These are phyloP conservation scores for Ceratocystis eucalypticola DNA, from an alignment of 2,329 filamentous ascomycete genomes.

Conservation along the genomic window DNA sequence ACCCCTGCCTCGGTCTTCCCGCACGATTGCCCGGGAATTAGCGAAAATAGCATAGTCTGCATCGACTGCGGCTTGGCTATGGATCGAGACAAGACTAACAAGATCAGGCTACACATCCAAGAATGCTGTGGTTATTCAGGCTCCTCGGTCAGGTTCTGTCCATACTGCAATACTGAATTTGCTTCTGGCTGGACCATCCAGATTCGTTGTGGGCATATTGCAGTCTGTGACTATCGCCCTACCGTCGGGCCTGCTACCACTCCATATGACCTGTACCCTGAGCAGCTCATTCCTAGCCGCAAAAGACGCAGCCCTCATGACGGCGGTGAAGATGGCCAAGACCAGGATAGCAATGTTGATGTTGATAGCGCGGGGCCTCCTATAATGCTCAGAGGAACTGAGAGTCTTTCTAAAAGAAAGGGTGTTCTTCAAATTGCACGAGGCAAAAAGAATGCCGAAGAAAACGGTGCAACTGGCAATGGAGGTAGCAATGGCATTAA, in stretches of 20 bases:
- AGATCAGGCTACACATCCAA: conserved; percentile 18
- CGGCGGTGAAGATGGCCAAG: neutral
- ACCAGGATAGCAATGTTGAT: neutral
- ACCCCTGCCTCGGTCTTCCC: conserved; percentile 16
- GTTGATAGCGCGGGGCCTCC: neutral
- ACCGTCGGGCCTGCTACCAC: neutral
- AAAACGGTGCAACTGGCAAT: neutral
- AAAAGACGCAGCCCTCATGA: neutral
- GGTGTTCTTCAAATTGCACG: neutral
- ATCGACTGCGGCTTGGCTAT: conserved; percentile 19
- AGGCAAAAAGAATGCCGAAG: neutral
- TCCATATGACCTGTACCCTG: conserved; percentile 16
- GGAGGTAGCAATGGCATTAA: neutral
- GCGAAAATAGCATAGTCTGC: conserved; percentile 17
- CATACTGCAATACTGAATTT: conserved; percentile 20
- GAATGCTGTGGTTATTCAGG: conserved; percentile 21
- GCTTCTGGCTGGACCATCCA: neutral
- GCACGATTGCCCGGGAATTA: conserved; percentile 19
- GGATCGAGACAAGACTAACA: conserved; percentile 6
- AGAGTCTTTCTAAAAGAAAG: neutral
- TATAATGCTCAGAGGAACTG: neutral
- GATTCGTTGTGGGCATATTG: conserved; percentile 16
- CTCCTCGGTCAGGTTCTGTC: conserved; percentile 21
- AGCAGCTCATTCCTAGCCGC: neutral
- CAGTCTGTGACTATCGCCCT: conserved; percentile 5